Evolutionary conservation across 1,139 yeast genomes (phyloP).

Genomic region (Pichia sp.): DNA sequence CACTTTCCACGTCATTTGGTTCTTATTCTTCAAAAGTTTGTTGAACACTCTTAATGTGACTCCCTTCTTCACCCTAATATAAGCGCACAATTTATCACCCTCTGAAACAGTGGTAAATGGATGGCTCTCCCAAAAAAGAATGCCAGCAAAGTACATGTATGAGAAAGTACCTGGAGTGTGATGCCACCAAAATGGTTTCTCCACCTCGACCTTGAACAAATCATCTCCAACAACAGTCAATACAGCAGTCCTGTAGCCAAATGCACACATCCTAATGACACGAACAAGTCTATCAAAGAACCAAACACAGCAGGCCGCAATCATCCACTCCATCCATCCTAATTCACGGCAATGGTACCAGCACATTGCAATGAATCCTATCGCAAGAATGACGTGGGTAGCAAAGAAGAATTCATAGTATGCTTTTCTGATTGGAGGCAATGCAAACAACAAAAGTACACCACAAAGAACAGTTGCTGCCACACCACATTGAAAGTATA

Average conservation of each 20-base stretch:
- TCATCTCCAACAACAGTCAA: constrained; percentile 26
- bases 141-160: constrained; percentile 27
- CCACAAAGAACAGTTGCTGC: constrained; percentile 32
- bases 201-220: constrained; percentile 34
- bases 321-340: constrained; percentile 41
- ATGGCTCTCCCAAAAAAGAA: constrained; percentile 30
- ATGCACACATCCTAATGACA: constrained; percentile 28
- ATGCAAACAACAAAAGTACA: constrained; percentile 38
- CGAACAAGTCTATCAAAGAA: constrained; percentile 33
- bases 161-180: constrained; percentile 37
- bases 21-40: constrained; percentile 17
- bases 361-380: constrained; percentile 33
- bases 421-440: constrained; percentile 38
- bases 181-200: constrained; percentile 36
- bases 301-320: constrained; percentile 34
- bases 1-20: constrained; percentile 25
- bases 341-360: constrained; percentile 33
- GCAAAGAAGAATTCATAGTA: constrained; percentile 38
- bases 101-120: constrained; percentile 31
- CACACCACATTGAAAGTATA: constrained; percentile 32
- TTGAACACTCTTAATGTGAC: constrained; percentile 18
- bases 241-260: constrained; percentile 31
- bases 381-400: constrained; percentile 31
- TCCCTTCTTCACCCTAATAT: constrained; percentile 31
- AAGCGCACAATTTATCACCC: constrained; percentile 20